These are phyloP conservation scores for Fraxinus excelsior DNA, from an alignment of 257 asterid species.

Conservation along the genomic window DNA sequence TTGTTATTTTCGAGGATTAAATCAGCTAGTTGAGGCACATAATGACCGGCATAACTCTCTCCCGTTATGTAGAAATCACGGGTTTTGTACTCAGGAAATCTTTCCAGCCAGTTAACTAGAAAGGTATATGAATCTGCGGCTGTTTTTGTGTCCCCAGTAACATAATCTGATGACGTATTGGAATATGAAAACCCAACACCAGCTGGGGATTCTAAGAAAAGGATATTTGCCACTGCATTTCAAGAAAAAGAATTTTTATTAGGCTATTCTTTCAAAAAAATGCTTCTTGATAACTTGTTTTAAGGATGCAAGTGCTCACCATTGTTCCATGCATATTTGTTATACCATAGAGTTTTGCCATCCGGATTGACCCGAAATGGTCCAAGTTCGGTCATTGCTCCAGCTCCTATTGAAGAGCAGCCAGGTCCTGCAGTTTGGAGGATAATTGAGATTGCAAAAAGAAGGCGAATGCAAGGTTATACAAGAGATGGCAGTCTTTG, in stretches of 20 bases:
- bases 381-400: slow-evolving; percentile 63
- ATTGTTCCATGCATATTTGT: slow-evolving; percentile 50
- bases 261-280: not conserved
- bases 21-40: slow-evolving; percentile 66
- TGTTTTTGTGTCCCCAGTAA: slow-evolving; percentile 48
- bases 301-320: slow-evolving; percentile 27
- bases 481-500: slow-evolving; percentile 17
- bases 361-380: slow-evolving; percentile 58
- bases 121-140: slow-evolving; percentile 60
- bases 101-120: slow-evolving; percentile 63
- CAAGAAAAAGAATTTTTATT: not conserved
- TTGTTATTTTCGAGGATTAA: slow-evolving; percentile 54
- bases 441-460: not conserved
- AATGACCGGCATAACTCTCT: slow-evolving; percentile 80
- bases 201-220: slow-evolving; percentile 72
- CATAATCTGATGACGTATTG: slow-evolving; percentile 50
- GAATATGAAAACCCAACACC: slow-evolving; percentile 79
- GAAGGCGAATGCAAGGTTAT: too few species aligned
- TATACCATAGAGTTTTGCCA: slow-evolving; percentile 48
- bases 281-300: not conserved
- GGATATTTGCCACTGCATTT: slow-evolving; percentile 53
- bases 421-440: slow-evolving; percentile 53
- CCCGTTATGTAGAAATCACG: slow-evolving; percentile 61
- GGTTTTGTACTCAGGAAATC: slow-evolving; percentile 70
- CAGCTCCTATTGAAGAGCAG: slow-evolving; percentile 63